These are phyloP conservation scores for Cymbopogon citratus DNA, from an alignment of 176 grass and related monocot species.

Conservation along the genomic window DNA sequence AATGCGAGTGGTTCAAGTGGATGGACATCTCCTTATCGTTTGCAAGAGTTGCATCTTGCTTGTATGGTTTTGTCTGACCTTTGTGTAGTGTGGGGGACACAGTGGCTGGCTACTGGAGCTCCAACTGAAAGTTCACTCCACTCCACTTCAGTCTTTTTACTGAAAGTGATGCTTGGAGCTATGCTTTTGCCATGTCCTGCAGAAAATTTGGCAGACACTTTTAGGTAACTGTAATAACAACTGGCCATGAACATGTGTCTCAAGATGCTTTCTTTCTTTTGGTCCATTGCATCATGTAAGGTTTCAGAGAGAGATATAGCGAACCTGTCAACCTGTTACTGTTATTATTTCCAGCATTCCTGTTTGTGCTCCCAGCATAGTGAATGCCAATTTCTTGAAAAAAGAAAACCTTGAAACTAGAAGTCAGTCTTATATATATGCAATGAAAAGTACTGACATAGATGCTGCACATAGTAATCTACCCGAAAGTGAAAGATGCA, in stretches of 20 bases:
- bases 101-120: constrained; percentile 26
- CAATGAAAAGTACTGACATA: background rate
- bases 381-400: background rate
- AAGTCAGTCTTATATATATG: background rate
- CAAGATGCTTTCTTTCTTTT: constrained; percentile 25
- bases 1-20: too few relatives aligned
- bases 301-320: background rate
- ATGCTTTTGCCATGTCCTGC: constrained; percentile 5
- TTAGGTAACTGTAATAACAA: constrained; percentile 18
- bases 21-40: constrained; percentile 25
- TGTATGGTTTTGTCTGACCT: constrained; percentile 35
- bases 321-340: too few relatives aligned
- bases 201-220: constrained; percentile 20
- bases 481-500: background rate
- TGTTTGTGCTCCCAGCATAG: background rate
- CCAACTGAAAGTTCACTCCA: constrained; percentile 36
- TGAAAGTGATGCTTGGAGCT: constrained; percentile 38
- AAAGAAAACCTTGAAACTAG: background rate
- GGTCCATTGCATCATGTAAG: constrained; percentile 7
- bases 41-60: constrained; percentile 10
- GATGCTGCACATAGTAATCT: constrained; percentile 12
- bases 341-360: too few relatives aligned
- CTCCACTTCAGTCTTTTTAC: constrained; percentile 27
- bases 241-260: constrained; percentile 30
- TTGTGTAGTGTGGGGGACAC: constrained; percentile 18